A percentile compares a stretch with the other conserved stretches of the same genome.
phyloP scores from a whole-genome alignment of 2,329 filamentous ascomycete species.

The Diaporthe destruens region DNA sequence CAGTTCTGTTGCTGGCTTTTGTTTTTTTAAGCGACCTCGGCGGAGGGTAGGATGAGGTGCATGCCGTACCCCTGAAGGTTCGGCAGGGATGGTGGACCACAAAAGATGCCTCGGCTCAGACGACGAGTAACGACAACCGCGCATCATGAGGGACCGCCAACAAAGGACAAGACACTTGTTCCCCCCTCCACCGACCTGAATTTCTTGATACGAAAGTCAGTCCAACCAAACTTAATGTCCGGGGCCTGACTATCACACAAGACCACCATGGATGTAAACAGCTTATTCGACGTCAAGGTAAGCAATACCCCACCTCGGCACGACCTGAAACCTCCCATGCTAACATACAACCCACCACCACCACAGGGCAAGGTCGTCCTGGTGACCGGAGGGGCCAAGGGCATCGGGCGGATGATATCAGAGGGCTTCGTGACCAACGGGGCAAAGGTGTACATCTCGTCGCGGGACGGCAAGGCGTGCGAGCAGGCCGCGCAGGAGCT shows the following conservation, averaged over 20 bases:
- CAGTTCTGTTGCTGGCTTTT: no score
- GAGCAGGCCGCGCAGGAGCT: slow-evolving; percentile 67
- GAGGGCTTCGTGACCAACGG: slow-evolving; percentile 75
- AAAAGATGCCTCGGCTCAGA: slow-evolving; percentile 28
- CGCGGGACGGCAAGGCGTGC: slow-evolving; percentile 71
- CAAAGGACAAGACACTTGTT: not conserved
- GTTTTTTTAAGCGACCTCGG: not conserved
- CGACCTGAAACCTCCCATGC: not conserved
- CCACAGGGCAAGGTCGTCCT: slow-evolving; percentile 68
- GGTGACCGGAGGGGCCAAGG: slow-evolving; percentile 70
- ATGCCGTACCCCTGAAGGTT: not conserved
- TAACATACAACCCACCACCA: slow-evolving; percentile 27
- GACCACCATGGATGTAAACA: slow-evolving; percentile 61
- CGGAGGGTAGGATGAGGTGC: not conserved
- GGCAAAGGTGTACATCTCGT: slow-evolving; percentile 74
- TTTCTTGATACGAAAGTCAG: not conserved
- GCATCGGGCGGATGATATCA: slow-evolving; percentile 77
- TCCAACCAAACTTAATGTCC: no score
- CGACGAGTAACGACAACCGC: slow-evolving; percentile 2
- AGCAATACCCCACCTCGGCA: slow-evolving; percentile 39
- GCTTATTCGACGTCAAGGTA: slow-evolving; percentile 72
- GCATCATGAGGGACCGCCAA: not conserved
- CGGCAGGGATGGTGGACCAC: slow-evolving; percentile 17
- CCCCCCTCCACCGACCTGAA: not conserved
- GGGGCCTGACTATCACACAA: not conserved